Percentiles rank a stretch among this genome's conserved stretches.
phyloP scores from a whole-genome alignment of 148 eudicot genomes.

The Chenopodium formosanum region DNA sequence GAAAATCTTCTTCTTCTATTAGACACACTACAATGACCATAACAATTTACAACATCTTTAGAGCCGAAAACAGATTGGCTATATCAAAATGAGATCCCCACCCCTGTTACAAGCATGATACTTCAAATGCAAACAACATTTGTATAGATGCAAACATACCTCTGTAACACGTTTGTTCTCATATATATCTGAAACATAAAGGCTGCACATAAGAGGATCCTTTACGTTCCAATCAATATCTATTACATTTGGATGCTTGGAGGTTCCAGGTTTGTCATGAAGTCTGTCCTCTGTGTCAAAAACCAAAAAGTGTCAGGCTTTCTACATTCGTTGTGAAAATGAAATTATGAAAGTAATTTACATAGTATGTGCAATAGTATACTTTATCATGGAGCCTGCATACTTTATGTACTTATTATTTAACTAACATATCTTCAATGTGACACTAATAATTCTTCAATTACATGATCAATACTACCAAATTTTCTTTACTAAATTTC shows the following conservation, averaged over 20 bases:
- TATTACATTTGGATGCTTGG: constrained; percentile 35
- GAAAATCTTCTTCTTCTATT: not conserved
- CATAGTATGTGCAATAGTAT: not conserved
- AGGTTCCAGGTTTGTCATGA: constrained; percentile 34
- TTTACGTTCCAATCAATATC: constrained; percentile 70
- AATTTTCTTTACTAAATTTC: not conserved
- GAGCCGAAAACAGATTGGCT: not conserved
- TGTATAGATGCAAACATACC: constrained; percentile 41
- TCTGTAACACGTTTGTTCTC: constrained; percentile 48
- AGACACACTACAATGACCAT: not conserved
- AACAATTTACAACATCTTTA: not conserved
- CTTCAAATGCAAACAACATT: not conserved
- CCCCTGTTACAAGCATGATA: not conserved
- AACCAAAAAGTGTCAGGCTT: constrained; percentile 4
- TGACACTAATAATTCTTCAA: not conserved
- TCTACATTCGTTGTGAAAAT: not conserved
- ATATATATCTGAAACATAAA: constrained; percentile 72
- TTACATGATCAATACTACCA: not conserved
- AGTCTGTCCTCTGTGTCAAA: constrained; percentile 42
- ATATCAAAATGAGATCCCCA: not conserved
- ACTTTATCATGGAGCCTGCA: not conserved
- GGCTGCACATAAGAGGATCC: constrained; percentile 81
- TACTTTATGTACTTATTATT: not conserved
- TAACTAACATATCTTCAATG: not conserved
- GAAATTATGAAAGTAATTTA: not conserved